Conservation (phyloP, 2,329 filamentous ascomycete species). For the Exophiala sideris region DNA sequence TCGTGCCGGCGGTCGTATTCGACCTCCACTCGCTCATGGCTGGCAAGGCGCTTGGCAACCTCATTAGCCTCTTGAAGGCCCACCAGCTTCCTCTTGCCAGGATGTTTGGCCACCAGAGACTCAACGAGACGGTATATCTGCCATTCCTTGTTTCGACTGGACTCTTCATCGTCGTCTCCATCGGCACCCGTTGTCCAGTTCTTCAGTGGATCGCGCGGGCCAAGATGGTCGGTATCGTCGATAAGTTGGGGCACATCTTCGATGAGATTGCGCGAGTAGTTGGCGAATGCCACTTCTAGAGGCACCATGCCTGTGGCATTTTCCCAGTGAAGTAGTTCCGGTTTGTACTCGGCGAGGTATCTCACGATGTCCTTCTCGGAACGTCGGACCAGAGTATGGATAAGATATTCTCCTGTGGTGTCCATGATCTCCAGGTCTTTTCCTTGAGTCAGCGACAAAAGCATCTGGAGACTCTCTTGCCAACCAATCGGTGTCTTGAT, state of each 20-base stretch:
- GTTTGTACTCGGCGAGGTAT: constrained; percentile 58
- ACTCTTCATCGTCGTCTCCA: constrained; percentile 3
- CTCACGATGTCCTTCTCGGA: constrained; percentile 48
- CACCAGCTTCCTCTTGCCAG: constrained; percentile 43
- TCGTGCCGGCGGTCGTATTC: constrained; percentile 16
- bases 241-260: constrained; percentile 11
- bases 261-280: constrained; percentile 33
- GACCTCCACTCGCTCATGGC: constrained; percentile 23
- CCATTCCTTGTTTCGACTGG: constrained; percentile 9
- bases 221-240: background rate
- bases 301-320: constrained; percentile 75
- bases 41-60: constrained; percentile 52
- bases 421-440: constrained; percentile 48
- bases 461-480: constrained; percentile 39
- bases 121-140: constrained; percentile 20
- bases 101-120: constrained; percentile 16
- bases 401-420: constrained; percentile 42
- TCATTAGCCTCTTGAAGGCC: constrained; percentile 60
- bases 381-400: constrained; percentile 37
- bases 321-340: constrained; percentile 64
- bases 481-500: constrained; percentile 20
- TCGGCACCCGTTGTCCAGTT: background rate
- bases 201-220: no score
- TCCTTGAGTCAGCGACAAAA: constrained; percentile 57
- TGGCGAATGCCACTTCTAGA: constrained; percentile 62